These are phyloP conservation scores for Fusarium euwallaceae DNA, from an alignment of 2,329 filamentous ascomycete species.

Conservation along the genomic window DNA sequence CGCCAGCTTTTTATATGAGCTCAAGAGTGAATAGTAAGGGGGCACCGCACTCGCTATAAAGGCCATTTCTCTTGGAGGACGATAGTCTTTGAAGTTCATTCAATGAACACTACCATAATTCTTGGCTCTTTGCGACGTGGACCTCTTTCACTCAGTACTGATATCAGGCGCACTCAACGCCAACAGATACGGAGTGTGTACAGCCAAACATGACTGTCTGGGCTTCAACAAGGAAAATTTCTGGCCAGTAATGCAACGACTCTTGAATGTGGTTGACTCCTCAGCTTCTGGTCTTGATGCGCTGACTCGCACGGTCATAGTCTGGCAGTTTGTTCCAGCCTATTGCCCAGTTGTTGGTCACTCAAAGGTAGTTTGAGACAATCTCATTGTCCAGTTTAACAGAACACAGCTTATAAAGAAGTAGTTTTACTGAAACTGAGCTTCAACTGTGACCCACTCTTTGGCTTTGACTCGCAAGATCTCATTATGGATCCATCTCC, in stretches of 20 bases:
- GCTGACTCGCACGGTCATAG: neutral
- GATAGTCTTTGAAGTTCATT: neutral
- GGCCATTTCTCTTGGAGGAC: neutral
- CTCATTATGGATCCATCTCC: neutral
- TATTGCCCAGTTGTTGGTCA: neutral
- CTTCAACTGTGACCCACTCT: neutral
- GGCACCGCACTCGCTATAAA: neutral
- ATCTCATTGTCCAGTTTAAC: neutral
- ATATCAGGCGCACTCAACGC: neutral
- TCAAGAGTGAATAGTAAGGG: neutral
- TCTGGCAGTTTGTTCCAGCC: neutral
- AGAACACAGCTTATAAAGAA: neutral
- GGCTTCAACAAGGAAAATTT: neutral
- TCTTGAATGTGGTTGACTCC: neutral
- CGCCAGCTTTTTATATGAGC: neutral
- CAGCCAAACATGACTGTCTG: neutral
- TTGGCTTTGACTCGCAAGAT: neutral
- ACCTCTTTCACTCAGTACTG: neutral
- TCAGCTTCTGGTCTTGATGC: neutral
- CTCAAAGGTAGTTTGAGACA: neutral
- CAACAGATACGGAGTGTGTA: neutral
- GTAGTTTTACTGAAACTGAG: neutral
- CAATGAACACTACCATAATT: neutral
- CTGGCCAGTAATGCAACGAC: neutral
- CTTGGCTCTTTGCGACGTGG: neutral